These are phyloP conservation scores for Saprolegnia parasitica DNA, from an alignment of 352 stramenopile species.

Conservation along the genomic window DNA sequence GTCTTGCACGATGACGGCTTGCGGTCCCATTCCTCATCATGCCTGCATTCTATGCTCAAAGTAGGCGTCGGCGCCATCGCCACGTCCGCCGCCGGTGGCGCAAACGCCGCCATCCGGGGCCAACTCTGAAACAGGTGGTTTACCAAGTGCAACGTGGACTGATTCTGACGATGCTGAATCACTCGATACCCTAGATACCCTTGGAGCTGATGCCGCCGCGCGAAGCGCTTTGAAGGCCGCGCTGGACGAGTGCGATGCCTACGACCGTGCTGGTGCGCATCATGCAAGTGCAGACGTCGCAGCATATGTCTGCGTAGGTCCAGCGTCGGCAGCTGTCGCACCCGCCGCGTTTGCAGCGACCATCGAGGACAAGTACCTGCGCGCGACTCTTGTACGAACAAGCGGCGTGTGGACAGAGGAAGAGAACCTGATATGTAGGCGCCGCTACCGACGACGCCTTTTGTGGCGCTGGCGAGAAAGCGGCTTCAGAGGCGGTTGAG, in stretches of 20 bases:
- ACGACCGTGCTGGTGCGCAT: not conserved
- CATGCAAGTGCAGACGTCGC: not conserved
- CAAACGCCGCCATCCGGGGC: too few relatives aligned
- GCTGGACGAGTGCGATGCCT: not conserved
- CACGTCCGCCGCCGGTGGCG: too few relatives aligned
- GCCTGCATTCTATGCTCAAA: too few relatives aligned
- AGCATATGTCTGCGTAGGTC: not conserved
- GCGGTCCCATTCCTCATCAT: too few relatives aligned
- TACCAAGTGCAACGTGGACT: too few relatives aligned
- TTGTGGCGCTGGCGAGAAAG: constrained; percentile 26
- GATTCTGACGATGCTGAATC: not conserved
- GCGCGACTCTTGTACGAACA: not conserved
- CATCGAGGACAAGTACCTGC: constrained; percentile 12
- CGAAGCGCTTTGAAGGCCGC: not conserved
- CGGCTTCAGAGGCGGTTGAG: not conserved
- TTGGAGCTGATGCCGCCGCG: not conserved
- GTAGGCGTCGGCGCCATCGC: too few relatives aligned
- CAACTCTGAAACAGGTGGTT: too few relatives aligned
- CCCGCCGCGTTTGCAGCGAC: not conserved
- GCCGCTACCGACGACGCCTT: not conserved
- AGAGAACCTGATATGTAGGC: not conserved
- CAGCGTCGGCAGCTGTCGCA: not conserved
- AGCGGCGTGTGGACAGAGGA: not conserved
- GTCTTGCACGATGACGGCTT: not conserved
- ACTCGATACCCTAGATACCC: not conserved